phyloP scores from a whole-genome alignment of 2,329 filamentous ascomycete genomes.

The Chrysoporthe cubensis region DNA sequence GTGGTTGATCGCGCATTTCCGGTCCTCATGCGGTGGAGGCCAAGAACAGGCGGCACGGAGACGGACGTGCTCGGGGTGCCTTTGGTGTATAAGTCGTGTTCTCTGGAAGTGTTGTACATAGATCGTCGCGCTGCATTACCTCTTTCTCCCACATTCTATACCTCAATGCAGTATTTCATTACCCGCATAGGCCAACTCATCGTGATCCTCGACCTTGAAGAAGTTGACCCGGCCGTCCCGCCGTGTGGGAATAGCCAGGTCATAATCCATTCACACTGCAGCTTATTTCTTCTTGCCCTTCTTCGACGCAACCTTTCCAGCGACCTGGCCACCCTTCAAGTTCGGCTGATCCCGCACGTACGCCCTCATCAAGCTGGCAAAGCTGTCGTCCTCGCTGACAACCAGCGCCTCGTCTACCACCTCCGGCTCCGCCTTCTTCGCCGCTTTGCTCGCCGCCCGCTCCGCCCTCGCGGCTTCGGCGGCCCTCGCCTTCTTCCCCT shows the following conservation, averaged over 20 bases:
- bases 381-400: constrained; percentile 39
- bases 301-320: constrained; percentile 23
- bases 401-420: constrained; percentile 31
- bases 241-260: background rate
- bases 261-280: background rate
- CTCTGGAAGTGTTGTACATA: constrained; percentile 26
- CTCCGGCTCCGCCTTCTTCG: constrained; percentile 34
- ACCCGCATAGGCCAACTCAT: constrained; percentile 22
- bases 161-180: constrained; percentile 32
- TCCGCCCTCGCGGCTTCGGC: constrained; percentile 16
- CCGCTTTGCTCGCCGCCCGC: constrained; percentile 27
- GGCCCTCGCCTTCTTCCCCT: constrained; percentile 34
- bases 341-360: constrained; percentile 48
- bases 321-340: constrained; percentile 41
- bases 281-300: constrained; percentile 27
- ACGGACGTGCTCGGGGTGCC: background rate
- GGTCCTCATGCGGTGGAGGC: background rate
- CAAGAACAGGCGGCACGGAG: background rate
- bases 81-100: constrained; percentile 21
- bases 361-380: constrained; percentile 56
- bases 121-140: constrained; percentile 41
- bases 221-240: background rate
- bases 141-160: constrained; percentile 50
- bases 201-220: background rate
- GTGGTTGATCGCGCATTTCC: background rate